A percentile compares a stretch with the other conserved stretches of the same genome.
Conservation (phyloP, 2,329 filamentous ascomycete species). For the Chrysoporthe deuterocubensis region DNA sequence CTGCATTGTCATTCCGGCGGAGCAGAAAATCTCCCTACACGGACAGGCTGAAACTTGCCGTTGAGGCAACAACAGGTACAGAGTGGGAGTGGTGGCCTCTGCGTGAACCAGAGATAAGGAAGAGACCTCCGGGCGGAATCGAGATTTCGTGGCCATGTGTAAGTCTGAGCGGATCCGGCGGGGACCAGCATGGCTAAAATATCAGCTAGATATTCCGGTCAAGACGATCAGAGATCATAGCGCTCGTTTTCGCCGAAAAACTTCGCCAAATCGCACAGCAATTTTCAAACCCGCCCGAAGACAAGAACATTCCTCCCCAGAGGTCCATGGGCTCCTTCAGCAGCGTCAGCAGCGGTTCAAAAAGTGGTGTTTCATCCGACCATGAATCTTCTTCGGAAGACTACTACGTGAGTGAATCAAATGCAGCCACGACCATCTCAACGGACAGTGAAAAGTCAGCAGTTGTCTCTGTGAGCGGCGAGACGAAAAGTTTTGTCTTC, state of each 20-base stretch:
- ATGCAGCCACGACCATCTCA: background rate
- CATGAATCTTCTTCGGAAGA: background rate
- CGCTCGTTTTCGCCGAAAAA: background rate
- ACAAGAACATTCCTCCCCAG: background rate
- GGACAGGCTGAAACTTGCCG: slow-evolving; percentile 1
- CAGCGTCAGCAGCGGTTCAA: background rate
- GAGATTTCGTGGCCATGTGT: background rate
- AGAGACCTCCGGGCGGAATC: background rate
- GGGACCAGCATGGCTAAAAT: background rate
- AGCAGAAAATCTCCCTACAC: background rate
- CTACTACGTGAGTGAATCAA: background rate
- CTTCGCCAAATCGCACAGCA: background rate
- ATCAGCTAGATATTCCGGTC: background rate
- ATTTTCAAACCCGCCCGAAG: background rate
- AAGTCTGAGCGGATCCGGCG: background rate
- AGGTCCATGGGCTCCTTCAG: background rate
- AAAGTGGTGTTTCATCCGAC: background rate
- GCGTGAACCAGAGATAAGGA: background rate
- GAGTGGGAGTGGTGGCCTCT: slow-evolving; percentile 6
- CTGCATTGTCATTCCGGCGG: background rate
- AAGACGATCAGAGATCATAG: background rate
- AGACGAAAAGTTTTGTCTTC: background rate
- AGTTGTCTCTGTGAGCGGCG: background rate
- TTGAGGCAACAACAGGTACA: background rate
- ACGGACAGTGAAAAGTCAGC: background rate